Base-by-base conservation (phyloP, 73 alveolate genomes). In the Breviolum minutum region DNA sequence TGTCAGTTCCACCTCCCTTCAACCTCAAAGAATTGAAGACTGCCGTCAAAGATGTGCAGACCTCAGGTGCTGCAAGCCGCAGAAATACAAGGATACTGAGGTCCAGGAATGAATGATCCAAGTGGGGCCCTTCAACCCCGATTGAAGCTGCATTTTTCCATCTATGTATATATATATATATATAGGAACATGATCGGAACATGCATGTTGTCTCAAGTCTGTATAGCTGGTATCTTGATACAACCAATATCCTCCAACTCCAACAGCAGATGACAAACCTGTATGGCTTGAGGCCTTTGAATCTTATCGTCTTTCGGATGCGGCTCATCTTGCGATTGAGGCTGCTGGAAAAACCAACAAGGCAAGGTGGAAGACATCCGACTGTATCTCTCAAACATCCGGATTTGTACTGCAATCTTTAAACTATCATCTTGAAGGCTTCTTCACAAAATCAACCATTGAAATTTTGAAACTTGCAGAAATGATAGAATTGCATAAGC, bases 311-410 rank as follows among this genome's bases (percentile, higher is more conserved):
- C 95, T 88, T 29, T 88, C 95, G 19, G 95, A 88, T 32, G 95
- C 95, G 20, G 97, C 97, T 7, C 89, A 70, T 64, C 63, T 91
- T 66, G 71, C 97, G 8, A 63, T 91, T 60, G 13, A 63, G 68
- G 97, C 97, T 24, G 74, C 89, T 9, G 97, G 89, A 76, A 61
- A 61, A 6, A 91, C 97, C 77, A 91, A 91, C 97, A 91, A 91
- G 97, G 97, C 81, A 4, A 64, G 79, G 32, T 24, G 71, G 26
- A 69, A 17, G 26, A 20, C 26, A 20, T 17, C 27, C 1, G 26
- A 24, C 80, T 24, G 80, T 40, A 40, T 60, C n/a, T 74, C 76
- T 54, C 66, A 27, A 63, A 40, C 54, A 40, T 40, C 54, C 54
- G 54, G 54, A 40, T 40, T 40, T 40, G 54, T 40, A 40, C 54